Evolutionary conservation across 495 filamentous ascomycete genomes (phyloP).

Genomic region (Lasiosphaeria miniovina): DNA sequence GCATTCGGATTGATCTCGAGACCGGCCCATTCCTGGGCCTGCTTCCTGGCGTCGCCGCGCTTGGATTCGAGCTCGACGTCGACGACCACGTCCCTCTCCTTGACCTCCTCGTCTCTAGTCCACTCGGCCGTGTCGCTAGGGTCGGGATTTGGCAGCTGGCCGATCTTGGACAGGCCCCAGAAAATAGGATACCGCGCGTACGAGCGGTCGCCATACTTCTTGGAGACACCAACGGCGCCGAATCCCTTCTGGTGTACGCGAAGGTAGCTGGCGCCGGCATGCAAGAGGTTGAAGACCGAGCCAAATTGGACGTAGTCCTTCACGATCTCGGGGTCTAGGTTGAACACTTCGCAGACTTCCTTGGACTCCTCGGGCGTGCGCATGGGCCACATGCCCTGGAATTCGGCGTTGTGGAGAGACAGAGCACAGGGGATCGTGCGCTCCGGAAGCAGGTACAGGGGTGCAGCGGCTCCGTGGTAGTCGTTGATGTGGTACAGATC

Average conservation of each 20-base stretch:
- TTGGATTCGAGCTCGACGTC: slow-evolving; percentile 56
- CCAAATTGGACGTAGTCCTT: slow-evolving; percentile 60
- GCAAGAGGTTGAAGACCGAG: slow-evolving; percentile 65
- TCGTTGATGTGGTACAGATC: slow-evolving; percentile 78
- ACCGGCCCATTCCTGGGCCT: slow-evolving; percentile 73
- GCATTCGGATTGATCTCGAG: slow-evolving; percentile 60
- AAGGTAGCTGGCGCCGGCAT: slow-evolving; percentile 67
- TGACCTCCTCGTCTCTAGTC: slow-evolving; percentile 44
- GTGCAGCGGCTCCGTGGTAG: slow-evolving; percentile 69
- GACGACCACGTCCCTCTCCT: slow-evolving; percentile 51
- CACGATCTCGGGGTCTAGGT: slow-evolving; percentile 48
- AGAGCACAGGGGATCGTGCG: slow-evolving; percentile 54
- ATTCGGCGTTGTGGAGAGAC: slow-evolving; percentile 54
- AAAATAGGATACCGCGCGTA: slow-evolving; percentile 69
- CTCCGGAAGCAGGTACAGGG: slow-evolving; percentile 63
- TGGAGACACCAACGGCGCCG: slow-evolving; percentile 69
- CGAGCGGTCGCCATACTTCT: slow-evolving; percentile 69
- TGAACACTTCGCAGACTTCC: slow-evolving; percentile 68
- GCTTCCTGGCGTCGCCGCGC: slow-evolving; percentile 54
- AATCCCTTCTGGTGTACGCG: slow-evolving; percentile 69
- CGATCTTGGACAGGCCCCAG: slow-evolving; percentile 69
- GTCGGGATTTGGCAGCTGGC: slow-evolving; percentile 69
- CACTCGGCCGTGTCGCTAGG: slow-evolving; percentile 68
- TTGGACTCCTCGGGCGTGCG: slow-evolving; percentile 41
- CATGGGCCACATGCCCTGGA: slow-evolving; percentile 61